Percentiles rank a stretch among this genome's conserved stretches.
phyloP scores from a whole-genome alignment of 2,329 filamentous ascomycete species.

The Epichloe baconii region DNA sequence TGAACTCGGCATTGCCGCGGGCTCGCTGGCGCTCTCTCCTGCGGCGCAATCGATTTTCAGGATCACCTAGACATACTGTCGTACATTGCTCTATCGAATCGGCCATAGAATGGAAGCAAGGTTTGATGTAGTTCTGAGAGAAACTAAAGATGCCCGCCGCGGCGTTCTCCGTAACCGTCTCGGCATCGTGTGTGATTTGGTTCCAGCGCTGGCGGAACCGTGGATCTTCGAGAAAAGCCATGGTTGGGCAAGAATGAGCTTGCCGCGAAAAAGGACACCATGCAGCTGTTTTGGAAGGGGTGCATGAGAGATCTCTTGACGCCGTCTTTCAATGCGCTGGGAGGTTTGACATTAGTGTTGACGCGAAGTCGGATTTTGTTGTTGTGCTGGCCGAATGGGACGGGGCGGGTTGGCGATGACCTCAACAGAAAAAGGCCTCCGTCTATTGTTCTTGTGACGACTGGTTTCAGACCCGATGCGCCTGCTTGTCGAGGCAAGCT shows the following conservation, averaged over 20 bases:
- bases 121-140: conserved; percentile 70
- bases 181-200: conserved; percentile 80
- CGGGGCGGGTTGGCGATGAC: neutral
- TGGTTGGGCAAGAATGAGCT: conserved; percentile 16
- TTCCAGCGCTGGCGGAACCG: conserved; percentile 89
- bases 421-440: neutral
- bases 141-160: conserved; percentile 84
- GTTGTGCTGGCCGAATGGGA: neutral
- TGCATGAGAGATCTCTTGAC: neutral
- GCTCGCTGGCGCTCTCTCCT: conserved; percentile 48
- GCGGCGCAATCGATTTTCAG: conserved; percentile 61
- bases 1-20: conserved; percentile 59
- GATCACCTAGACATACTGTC: conserved; percentile 54
- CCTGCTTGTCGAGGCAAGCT: neutral
- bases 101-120: conserved; percentile 59
- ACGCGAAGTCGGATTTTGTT: neutral
- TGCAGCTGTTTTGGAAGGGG: neutral
- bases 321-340: neutral
- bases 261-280: conserved; percentile 1
- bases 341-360: neutral
- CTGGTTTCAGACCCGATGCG: neutral
- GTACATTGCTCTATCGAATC: conserved; percentile 61
- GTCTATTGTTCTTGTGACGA: neutral
- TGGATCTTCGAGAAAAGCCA: conserved; percentile 63
- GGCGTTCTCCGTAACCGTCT: conserved; percentile 82